A percentile compares a stretch with the other conserved stretches of the same genome.
Conservation (phyloP, 2,329 filamentous ascomycete species). For the Hypomyces rosellus region DNA sequence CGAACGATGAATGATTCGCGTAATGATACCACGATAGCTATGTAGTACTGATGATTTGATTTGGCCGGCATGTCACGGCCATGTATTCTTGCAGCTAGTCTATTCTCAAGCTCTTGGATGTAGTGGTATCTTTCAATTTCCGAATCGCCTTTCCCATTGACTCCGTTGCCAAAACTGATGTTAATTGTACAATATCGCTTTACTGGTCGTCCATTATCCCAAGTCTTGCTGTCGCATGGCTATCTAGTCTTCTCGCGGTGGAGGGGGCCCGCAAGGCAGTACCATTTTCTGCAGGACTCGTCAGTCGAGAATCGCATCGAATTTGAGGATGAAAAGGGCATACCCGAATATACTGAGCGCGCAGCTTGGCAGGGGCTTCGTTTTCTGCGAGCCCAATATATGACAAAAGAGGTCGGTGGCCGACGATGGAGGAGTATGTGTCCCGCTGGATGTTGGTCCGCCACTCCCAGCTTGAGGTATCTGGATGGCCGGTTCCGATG, state of each 20-base stretch:
- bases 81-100: too few species aligned
- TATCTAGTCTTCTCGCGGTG: slow-evolving; percentile 44
- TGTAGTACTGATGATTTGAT: too few species aligned
- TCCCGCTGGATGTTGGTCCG: slow-evolving; percentile 92
- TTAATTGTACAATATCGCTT: background rate
- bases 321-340: slow-evolving; percentile 14
- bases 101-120: background rate
- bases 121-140: slow-evolving; percentile 16
- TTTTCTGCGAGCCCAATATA: slow-evolving; percentile 90
- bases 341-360: slow-evolving; percentile 72
- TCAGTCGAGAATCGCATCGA: slow-evolving; percentile 5
- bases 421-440: slow-evolving; percentile 81
- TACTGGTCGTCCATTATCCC: background rate
- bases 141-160: background rate
- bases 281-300: slow-evolving; percentile 55
- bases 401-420: slow-evolving; percentile 79
- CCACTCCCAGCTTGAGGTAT: slow-evolving; percentile 98
- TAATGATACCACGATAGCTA: slow-evolving; percentile 1
- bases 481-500: slow-evolving; percentile 90
- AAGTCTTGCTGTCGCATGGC: background rate
- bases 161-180: background rate
- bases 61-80: too few species aligned
- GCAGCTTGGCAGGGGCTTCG: slow-evolving; percentile 72
- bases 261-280: slow-evolving; percentile 54
- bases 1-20: slow-evolving; percentile 4